Evolutionary conservation across 108 stramenopile genomes (phyloP), one percentile per base, ranked within the genome.

Genomic region (Cyclotella atomus): DNA sequence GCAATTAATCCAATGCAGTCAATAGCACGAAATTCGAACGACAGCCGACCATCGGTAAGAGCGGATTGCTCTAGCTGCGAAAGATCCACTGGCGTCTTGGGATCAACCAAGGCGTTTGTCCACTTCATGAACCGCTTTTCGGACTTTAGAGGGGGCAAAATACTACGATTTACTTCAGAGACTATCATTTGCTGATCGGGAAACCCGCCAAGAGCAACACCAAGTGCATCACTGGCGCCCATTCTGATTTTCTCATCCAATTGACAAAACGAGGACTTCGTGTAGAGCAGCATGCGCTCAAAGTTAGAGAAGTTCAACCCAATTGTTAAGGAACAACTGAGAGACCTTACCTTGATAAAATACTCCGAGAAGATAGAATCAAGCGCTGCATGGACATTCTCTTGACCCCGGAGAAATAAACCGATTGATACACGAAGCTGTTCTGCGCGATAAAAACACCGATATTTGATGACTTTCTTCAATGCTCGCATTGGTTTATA

Each of bases 1-100:
- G 88, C 89, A 29, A 92, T 82, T 10, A 88, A 44, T n/a, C 83
- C 78, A 41, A 65, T 77, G 59, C 75, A 85, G 35, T 75, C 54
- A 47, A 90, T 71, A 20, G 83, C 73, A 56, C 81, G 77, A n/a
- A 62, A 76, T 55, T 88, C 84, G 64, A 87, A 70, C 12, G 82
- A 82, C 29, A 74, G 59, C 21, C 70, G 59, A 17, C 77, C 82
- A 72, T 89, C 76, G 6, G 34, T 27, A 55, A 72, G 76, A 72
- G 71, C 70, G 43, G 33, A 62, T 70, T 70, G 74, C 47, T 84
- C 85, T 74, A 71, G 66, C 43, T 53, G 50, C 23, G 68, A 79
- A 74, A 62, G 82, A 46, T 59, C 64, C 47, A 61, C 87, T 65
- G 44, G 81, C 44, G 57, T 83, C 49, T 59, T 72, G 20, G 49